Conservation (phyloP, 441 rosid species). For the Brassica hybrid region DNA sequence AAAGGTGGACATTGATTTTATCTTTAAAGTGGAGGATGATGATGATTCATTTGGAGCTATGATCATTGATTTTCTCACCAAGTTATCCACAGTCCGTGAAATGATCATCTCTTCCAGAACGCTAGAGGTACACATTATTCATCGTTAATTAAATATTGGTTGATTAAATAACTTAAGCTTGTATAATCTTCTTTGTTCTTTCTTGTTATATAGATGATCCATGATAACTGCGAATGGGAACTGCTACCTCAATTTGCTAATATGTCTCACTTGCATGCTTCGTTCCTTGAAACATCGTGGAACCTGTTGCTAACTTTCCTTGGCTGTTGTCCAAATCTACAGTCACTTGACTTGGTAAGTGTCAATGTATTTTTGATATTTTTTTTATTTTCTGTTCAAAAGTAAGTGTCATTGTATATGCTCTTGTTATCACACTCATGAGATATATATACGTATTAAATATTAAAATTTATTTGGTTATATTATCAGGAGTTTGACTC, state of each 20-base stretch:
- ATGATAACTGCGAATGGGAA: not conserved
- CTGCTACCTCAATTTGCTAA: constrained; percentile 7
- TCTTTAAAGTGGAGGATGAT: not conserved
- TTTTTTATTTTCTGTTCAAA: too few species aligned
- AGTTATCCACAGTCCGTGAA: not conserved
- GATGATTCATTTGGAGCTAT: not conserved
- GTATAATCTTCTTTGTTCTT: not conserved
- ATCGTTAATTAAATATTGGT: not conserved
- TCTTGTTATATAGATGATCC: not conserved
- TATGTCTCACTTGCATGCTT: constrained; percentile 1
- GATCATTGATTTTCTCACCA: not conserved
- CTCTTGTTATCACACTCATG: not conserved
- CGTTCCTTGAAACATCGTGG: not conserved
- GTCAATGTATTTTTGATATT: too few species aligned
- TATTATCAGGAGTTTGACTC: constrained; percentile 4
- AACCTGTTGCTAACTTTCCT: not conserved
- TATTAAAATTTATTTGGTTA: not conserved
- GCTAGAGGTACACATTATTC: not conserved
- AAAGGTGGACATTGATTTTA: constrained; percentile 8
- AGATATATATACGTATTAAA: not conserved
- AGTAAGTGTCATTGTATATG: not conserved
- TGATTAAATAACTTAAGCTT: not conserved
- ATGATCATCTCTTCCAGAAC: not conserved
- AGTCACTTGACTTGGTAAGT: not conserved
- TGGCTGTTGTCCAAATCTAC: not conserved